These are phyloP conservation scores for Arctium minus DNA, from an alignment of 129 eudicot genomes.

Conservation along the genomic window DNA sequence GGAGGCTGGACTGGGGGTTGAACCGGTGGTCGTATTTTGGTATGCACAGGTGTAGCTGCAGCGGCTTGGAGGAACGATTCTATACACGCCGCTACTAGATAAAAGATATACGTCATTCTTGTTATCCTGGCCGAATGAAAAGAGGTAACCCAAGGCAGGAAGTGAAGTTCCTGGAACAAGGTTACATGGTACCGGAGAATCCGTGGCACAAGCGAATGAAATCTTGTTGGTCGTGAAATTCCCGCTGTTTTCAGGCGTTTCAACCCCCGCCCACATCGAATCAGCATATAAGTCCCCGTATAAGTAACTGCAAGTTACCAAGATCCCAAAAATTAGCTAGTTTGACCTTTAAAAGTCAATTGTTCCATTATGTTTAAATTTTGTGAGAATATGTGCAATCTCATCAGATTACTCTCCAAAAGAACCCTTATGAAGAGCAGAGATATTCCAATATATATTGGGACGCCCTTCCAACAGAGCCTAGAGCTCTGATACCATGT, in stretches of 20 bases:
- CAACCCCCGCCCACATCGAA: conserved; percentile 64
- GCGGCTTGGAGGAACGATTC: conserved; percentile 74
- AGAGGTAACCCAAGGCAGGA: conserved; percentile 65
- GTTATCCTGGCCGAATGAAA: conserved; percentile 76
- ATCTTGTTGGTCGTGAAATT: conserved; percentile 42
- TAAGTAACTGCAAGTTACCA: conserved; percentile 55
- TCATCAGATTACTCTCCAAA: not conserved
- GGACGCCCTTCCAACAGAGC: no score
- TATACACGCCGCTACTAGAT: conserved; percentile 71
- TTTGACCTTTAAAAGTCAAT: not conserved
- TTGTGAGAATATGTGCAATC: not conserved
- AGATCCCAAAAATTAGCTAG: not conserved
- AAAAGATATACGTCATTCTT: conserved; percentile 52
- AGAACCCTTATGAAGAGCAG: no score
- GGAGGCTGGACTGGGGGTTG: conserved; percentile 26
- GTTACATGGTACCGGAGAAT: conserved; percentile 63
- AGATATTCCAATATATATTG: no score
- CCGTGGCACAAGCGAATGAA: conserved; percentile 54
- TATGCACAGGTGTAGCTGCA: conserved; percentile 57
- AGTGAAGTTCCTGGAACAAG: conserved; percentile 49
- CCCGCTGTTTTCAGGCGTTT: conserved; percentile 70
- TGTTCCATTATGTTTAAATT: not conserved
- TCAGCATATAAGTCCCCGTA: conserved; percentile 80
- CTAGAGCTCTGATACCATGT: no score
- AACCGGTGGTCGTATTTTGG: conserved; percentile 33